A percentile compares a stretch with the other conserved stretches of the same genome.
Conservation (phyloP, 345 rosid genomes). For the Rhodomyrtus tomentosa region DNA sequence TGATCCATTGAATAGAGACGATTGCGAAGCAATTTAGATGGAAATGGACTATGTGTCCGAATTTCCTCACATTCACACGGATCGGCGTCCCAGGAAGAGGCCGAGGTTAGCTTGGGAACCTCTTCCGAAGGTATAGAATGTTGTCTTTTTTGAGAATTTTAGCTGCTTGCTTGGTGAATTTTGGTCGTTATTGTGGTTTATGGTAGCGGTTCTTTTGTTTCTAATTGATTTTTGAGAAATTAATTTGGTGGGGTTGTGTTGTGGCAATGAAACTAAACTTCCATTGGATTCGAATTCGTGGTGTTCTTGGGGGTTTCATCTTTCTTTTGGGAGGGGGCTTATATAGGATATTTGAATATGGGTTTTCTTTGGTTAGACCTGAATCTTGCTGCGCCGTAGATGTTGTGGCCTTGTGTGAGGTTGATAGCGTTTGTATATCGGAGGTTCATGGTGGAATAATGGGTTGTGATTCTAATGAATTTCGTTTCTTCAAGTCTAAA, state of each 20-base stretch:
- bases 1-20: not conserved
- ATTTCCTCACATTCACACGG: conserved; percentile 37
- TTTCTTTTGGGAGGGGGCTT: not conserved
- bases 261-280: not conserved
- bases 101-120: conserved; percentile 52
- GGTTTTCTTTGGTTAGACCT: not conserved
- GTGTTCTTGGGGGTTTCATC: not conserved
- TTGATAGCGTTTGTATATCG: not conserved
- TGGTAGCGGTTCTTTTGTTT: not conserved
- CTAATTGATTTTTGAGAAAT: not conserved
- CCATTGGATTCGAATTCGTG: not conserved
- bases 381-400: not conserved
- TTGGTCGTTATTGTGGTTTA: not conserved
- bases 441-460: not conserved
- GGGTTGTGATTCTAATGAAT: not conserved
- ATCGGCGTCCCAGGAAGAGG: conserved; percentile 58
- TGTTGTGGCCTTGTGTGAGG: not conserved
- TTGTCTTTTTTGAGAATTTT: not conserved
- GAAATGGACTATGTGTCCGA: conserved; percentile 45
- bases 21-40: conserved; percentile 7
- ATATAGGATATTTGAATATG: not conserved
- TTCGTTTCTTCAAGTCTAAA: not conserved
- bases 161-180: not conserved
- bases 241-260: not conserved
- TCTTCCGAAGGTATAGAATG: conserved; percentile 33